A percentile compares a stretch with the other conserved stretches of the same genome.
These are phyloP conservation scores for Excoecaria cochinchinensis DNA, from an alignment of 345 rosid genomes.

Conservation along the genomic window DNA sequence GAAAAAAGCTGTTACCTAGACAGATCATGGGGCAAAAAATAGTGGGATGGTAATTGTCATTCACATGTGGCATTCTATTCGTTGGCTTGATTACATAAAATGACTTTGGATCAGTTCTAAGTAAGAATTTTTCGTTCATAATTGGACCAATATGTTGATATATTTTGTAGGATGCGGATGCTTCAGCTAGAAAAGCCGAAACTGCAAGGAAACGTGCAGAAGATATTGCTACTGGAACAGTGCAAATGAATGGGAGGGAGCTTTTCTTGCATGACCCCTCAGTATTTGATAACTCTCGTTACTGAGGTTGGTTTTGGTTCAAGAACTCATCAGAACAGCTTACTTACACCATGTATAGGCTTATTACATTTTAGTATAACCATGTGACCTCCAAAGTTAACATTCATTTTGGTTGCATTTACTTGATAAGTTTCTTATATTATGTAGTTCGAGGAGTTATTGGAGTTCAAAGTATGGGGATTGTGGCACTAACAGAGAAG, in stretches of 20 bases:
- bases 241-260: conserved; percentile 86
- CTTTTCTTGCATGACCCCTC: conserved; percentile 78
- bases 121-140: background rate
- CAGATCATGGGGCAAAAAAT: too few relatives aligned
- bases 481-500: background rate
- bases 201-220: conserved; percentile 74
- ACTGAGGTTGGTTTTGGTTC: conserved; percentile 36
- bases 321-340: background rate
- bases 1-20: too few relatives aligned
- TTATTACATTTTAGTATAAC: background rate
- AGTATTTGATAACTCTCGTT: conserved; percentile 69
- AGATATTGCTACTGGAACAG: conserved; percentile 73
- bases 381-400: background rate
- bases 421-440: background rate
- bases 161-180: conserved; percentile 60
- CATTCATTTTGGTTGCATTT: background rate
- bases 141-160: background rate
- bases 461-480: background rate
- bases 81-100: too few relatives aligned
- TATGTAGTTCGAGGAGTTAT: background rate
- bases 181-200: conserved; percentile 63
- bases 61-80: too few relatives aligned
- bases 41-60: too few relatives aligned
- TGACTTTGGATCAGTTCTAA: too few relatives aligned
- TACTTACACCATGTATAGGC: background rate